Percentiles rank a stretch among this genome's conserved stretches.
Conservation (phyloP, 768 basidiomycete genomes). For the Hypholoma fasciculare region DNA sequence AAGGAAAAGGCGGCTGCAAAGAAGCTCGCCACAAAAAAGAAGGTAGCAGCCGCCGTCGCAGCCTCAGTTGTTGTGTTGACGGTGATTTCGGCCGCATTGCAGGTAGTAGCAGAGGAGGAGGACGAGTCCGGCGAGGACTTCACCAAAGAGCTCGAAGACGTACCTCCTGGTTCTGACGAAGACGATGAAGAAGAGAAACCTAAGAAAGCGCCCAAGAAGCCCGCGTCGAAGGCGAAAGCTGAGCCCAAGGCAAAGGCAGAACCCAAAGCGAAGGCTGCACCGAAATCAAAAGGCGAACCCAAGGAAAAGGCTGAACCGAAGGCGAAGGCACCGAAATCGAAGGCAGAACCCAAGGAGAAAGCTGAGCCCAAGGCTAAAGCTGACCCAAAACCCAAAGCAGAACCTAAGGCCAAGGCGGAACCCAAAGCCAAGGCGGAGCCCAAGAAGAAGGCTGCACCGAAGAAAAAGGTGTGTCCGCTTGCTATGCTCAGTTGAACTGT, state of each 20-base stretch:
- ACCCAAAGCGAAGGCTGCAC: conserved; percentile 8
- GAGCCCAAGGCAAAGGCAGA: conserved; percentile 2
- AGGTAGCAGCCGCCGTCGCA: conserved; percentile 22
- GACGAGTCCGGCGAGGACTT: conserved; percentile 48
- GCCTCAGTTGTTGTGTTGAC: background rate
- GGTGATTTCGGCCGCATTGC: background rate
- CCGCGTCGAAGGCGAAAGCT: conserved; percentile 13
- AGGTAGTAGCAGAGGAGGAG: conserved; percentile 27
- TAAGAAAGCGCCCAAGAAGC: conserved; percentile 42
- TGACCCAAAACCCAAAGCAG: conserved; percentile 6
- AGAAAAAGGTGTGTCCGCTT: conserved; percentile 13
- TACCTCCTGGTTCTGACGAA: conserved; percentile 36
- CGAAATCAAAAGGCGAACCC: conserved; percentile 5
- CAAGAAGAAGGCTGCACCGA: conserved; percentile 1
- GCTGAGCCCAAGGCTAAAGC: conserved; percentile 12
- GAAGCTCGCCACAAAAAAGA: conserved; percentile 25
- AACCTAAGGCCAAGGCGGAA: conserved; percentile 7
- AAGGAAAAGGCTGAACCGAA: conserved; percentile 10
- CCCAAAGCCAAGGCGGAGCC: conserved; percentile 9
- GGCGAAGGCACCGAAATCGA: conserved; percentile 5
- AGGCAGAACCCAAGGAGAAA: background rate
- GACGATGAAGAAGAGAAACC: conserved; percentile 39
- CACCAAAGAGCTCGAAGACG: conserved; percentile 36
- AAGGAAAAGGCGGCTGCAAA: conserved; percentile 46
- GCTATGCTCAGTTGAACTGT: background rate